Evolutionary conservation across 768 basidiomycete genomes (phyloP), one percentile per base, ranked within the genome.

Genomic region (Chalciporus piperatus): DNA sequence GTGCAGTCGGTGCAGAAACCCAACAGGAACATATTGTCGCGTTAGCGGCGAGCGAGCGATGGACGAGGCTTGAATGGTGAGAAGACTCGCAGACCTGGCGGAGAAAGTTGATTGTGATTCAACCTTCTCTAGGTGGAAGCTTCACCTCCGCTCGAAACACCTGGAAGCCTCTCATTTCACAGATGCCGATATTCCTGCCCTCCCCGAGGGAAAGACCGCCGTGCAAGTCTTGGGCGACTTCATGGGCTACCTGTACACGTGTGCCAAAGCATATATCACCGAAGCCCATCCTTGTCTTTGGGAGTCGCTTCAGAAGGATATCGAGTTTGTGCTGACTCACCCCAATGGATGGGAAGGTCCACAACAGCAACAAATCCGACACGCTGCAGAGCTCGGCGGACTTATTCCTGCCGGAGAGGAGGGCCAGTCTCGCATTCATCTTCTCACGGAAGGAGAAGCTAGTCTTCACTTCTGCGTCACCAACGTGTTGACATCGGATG

Each of bases 291-390:
- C 47, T 2, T 64, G 68, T 6, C 55, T 80, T 2, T 82, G 79
- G 80, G 57, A 59, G 1, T 73, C 71, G 0, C 48, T 82, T 4
- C 67, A 75, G 50, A 51, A 66, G 7, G 57, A 55, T 12, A 76
- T 79, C 25, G 73, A 80, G 32, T 78, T 79, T 46, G 68, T 85
- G 8, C 67, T 85, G 10, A 75, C 76, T 1, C 82, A 84, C 52
- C 83, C 83, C 1, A 85, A 84, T 54, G 82, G 79, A 0, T 85
- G 82, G 84, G 82, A 78, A 52, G 79, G 80, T 3, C 62, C 62
- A 1, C 83, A 84, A 56, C 84, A 84, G 51, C 65, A 65, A 23
- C 68, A 75, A 51, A 79, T 85, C 70, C 75, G 83, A 4, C 56
- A 59, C 37, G 83, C 83, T 10, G 80, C 79, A 2, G 70, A 79